Evolutionary conservation across 2,329 filamentous ascomycete genomes (phyloP).

Genomic region (Hypomyces rosellus): DNA sequence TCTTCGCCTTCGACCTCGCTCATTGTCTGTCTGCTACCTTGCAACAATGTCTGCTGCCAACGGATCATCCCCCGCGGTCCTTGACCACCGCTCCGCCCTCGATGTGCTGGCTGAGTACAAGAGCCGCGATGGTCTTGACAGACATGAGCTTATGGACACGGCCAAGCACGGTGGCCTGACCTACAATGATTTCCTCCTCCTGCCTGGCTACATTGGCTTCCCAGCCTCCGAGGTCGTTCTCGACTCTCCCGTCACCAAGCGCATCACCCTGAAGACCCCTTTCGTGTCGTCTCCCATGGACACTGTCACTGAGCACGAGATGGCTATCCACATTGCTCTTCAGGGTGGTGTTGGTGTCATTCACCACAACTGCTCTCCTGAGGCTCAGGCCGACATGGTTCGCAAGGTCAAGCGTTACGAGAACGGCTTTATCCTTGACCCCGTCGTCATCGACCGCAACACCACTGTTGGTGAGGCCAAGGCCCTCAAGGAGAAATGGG

Average conservation of each 20-base stretch:
- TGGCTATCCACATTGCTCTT: conserved; percentile 96
- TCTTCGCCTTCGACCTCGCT: conserved; percentile 37
- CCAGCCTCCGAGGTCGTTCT: conserved; percentile 81
- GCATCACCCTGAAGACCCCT: conserved; percentile 91
- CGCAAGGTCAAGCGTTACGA: conserved; percentile 98
- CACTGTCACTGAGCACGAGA: conserved; percentile 97
- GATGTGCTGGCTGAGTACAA: conserved; percentile 78
- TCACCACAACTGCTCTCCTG: conserved; percentile 98
- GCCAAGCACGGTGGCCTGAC: conserved; percentile 88
- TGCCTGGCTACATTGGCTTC: conserved; percentile 98
- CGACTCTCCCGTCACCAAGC: conserved; percentile 89
- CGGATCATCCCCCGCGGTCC: conserved; percentile 50
- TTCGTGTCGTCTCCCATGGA: conserved; percentile 99
- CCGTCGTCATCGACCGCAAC: conserved; percentile 79
- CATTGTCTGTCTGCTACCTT: conserved; percentile 18
- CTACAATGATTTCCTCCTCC: conserved; percentile 96
- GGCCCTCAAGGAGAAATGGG: conserved; percentile 94
- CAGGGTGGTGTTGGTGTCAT: conserved; percentile 89
- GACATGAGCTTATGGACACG: conserved; percentile 83
- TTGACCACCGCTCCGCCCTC: conserved; percentile 70
- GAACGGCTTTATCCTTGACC: conserved; percentile 97
- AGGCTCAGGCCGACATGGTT: conserved; percentile 97
- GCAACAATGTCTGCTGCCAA: conserved; percentile 60
- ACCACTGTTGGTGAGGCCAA: conserved; percentile 90
- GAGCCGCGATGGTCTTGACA: conserved; percentile 76